These are phyloP conservation scores for Jamesozyma hellenica DNA, from an alignment of 805 yeast genomes.

Conservation along the genomic window DNA sequence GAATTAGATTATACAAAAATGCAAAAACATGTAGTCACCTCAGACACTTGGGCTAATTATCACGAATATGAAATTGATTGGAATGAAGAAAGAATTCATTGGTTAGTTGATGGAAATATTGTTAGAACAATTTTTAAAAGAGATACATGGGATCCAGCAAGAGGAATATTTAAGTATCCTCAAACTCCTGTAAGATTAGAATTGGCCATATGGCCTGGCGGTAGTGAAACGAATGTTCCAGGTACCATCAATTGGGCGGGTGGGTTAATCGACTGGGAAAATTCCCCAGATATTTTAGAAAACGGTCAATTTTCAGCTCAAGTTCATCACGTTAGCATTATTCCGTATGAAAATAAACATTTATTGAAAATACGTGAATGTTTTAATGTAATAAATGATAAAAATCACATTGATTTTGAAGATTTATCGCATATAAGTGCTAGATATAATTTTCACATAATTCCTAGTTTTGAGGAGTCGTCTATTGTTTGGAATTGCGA, in stretches of 20 bases:
- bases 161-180: constrained; percentile 46
- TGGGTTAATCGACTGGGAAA: constrained; percentile 74
- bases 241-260: constrained; percentile 86
- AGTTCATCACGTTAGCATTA: constrained; percentile 45
- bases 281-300: constrained; percentile 53
- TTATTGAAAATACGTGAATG: constrained; percentile 9
- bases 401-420: background rate
- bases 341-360: constrained; percentile 43
- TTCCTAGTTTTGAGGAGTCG: constrained; percentile 5
- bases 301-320: constrained; percentile 69
- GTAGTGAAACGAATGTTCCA: constrained; percentile 38
- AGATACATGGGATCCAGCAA: constrained; percentile 56
- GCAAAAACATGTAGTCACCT: constrained; percentile 21
- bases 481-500: constrained; percentile 15
- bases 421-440: constrained; percentile 6
- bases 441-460: constrained; percentile 1
- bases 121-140: constrained; percentile 54
- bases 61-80: constrained; percentile 77
- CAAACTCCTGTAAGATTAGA: constrained; percentile 72
- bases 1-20: constrained; percentile 54
- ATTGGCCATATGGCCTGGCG: constrained; percentile 74
- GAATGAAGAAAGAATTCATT: constrained; percentile 57
- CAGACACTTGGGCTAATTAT: constrained; percentile 51
- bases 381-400: constrained; percentile 3
- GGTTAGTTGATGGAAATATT: constrained; percentile 61